Base-by-base conservation (phyloP, 306 rosid genomes). In the Lithocarpus polystachyus region DNA sequence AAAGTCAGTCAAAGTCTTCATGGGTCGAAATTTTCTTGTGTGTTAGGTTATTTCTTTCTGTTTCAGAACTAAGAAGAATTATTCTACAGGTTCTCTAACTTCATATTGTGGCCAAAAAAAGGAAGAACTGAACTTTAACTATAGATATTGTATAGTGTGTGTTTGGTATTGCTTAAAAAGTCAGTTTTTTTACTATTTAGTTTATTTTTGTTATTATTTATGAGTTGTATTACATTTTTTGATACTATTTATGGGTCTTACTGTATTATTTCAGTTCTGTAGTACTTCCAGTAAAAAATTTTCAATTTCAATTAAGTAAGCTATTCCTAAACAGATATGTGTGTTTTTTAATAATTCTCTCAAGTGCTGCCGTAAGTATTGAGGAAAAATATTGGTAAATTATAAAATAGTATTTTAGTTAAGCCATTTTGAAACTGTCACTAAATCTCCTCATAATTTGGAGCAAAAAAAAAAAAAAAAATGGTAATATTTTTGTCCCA, bases 121-220 rank as follows among this genome's bases (percentile, higher is more conserved):
- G 17, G 4, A 48, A 48, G 12, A 48, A 48, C 1, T 3, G 53
- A 48, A 48, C 60, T 56, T 18, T 55, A 19, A 4, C 6, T 19
- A 4, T 52, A 53, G 15, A 14, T 17, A 4, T 5, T 40, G 45
- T 40, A 40, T 4, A 6, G 40, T 1, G 40, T 6, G 9, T 1
- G 40, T 35, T 35, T 35, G 9, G 0, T 0, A 6, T 35, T 0
- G 40, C 2, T 35, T 35, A 6, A 35, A 35, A 35, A 35, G 0
- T 0, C 0, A 0, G 0, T 33, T 35, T 0, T 35, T 35, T 6
- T 6, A 29, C 4, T 6, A 6, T 35, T 35, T 0, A 35, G 0
- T 0, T 35, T 35, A 35, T 35, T 0, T 35, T 35, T 35, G 0
- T 2, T 35, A 35, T 0, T 35, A 35, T 35, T 35, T 0, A 35